These are phyloP conservation scores for Globisporangium takayamanum DNA, from an alignment of 352 stramenopile species.

Conservation along the genomic window DNA sequence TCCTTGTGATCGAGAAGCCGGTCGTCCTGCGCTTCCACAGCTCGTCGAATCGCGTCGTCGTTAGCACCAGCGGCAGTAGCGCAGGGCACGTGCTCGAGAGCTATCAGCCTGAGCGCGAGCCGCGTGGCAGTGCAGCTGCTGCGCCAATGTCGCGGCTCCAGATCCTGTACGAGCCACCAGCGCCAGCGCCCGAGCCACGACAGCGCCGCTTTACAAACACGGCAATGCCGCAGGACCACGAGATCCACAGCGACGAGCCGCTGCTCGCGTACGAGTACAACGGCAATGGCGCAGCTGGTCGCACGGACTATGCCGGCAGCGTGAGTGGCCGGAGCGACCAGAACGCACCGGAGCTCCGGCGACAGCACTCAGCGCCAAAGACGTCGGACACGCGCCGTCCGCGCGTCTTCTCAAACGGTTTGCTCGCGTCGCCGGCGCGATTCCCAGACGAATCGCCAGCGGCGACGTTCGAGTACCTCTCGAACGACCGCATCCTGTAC, in stretches of 20 bases:
- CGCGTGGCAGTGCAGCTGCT: conserved; percentile 6
- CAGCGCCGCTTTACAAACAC: conserved; percentile 3
- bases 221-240: background rate
- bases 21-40: conserved; percentile 73
- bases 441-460: too few relatives aligned
- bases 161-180: conserved; percentile 19
- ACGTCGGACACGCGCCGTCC: background rate
- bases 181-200: conserved; percentile 1
- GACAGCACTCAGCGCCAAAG: conserved; percentile 9
- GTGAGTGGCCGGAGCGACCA: too few relatives aligned
- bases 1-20: conserved; percentile 69
- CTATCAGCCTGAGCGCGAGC: conserved; percentile 31
- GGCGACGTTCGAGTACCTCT: conserved; percentile 4
- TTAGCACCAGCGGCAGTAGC: background rate
- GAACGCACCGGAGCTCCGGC: conserved; percentile 16
- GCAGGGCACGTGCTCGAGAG: conserved; percentile 1
- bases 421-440: too few relatives aligned
- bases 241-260: background rate
- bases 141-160: conserved; percentile 16
- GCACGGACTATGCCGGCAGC: background rate
- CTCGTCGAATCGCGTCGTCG: conserved; percentile 56
- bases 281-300: background rate
- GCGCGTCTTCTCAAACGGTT: conserved; percentile 11
- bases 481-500: conserved; percentile 9
- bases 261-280: conserved; percentile 5